A percentile compares a stretch with the other conserved stretches of the same genome.
These are phyloP conservation scores for Russula sp. DNA, from an alignment of 768 basidiomycete species.

Conservation along the genomic window DNA sequence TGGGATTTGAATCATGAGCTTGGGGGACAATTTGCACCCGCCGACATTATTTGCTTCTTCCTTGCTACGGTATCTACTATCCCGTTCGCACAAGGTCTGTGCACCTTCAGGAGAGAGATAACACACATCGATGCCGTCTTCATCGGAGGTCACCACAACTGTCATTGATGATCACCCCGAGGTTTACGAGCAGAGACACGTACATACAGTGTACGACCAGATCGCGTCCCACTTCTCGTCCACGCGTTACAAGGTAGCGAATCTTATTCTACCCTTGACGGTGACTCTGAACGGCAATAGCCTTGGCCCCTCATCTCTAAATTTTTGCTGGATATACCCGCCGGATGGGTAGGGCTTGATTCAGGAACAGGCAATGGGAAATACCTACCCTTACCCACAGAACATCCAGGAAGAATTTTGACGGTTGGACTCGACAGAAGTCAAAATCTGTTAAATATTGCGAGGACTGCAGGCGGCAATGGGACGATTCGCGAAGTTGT, in stretches of 20 bases:
- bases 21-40: background rate
- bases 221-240: conserved; percentile 86
- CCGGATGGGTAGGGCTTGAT: conserved; percentile 85
- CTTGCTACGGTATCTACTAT: background rate
- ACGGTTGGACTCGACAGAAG: conserved; percentile 87
- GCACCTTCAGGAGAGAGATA: background rate
- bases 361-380: conserved; percentile 98
- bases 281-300: conserved; percentile 34
- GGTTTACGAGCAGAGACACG: conserved; percentile 65
- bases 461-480: conserved; percentile 51
- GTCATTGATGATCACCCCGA: conserved; percentile 45
- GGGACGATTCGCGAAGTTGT: conserved; percentile 61
- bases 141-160: conserved; percentile 27
- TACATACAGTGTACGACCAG: conserved; percentile 77
- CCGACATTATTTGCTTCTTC: background rate
- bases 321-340: conserved; percentile 65
- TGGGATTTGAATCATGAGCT: conserved; percentile 50
- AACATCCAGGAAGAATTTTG: conserved; percentile 54
- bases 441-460: conserved; percentile 68
- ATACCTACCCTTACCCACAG: conserved; percentile 74
- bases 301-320: conserved; percentile 84
- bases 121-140: conserved; percentile 31
- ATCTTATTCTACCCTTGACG: background rate
- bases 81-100: background rate
- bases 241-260: conserved; percentile 75